Percentiles rank a stretch among this genome's conserved stretches.
Evolutionary conservation across 2,329 filamentous ascomycete species (phyloP).

Genomic region (Aspergillus thermomutatus): DNA sequence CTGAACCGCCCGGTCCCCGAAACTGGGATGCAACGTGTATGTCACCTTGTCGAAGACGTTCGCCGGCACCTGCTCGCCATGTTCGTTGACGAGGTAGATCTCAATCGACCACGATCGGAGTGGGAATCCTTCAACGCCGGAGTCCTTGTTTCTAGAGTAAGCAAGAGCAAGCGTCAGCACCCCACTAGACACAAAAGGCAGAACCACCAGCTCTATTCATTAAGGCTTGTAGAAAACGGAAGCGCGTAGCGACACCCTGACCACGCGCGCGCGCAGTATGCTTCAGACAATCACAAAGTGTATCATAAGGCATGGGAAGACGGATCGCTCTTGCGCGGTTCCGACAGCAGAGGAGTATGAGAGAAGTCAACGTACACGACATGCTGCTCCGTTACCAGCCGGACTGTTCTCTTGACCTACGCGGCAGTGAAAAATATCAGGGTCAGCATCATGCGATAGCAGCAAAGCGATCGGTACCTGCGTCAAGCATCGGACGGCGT

Average conservation of each 20-base stretch:
- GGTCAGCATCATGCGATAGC: conserved; percentile 22
- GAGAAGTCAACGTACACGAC: conserved; percentile 65
- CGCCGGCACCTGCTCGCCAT: conserved; percentile 78
- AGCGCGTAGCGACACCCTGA: not conserved
- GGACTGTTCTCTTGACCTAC: conserved; percentile 78
- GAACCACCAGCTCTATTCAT: not conserved
- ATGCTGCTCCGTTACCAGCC: conserved; percentile 88
- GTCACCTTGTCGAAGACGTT: conserved; percentile 86
- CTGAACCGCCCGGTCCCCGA: conserved; percentile 75
- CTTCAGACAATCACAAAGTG: not conserved
- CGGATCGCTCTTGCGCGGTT: not conserved
- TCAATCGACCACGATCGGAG: conserved; percentile 91
- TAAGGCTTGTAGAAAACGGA: not conserved
- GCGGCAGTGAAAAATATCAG: conserved; percentile 2
- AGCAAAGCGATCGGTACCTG: not conserved
- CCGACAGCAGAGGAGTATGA: conserved; percentile 2
- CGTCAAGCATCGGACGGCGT: conserved; percentile 2
- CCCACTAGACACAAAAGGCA: not conserved
- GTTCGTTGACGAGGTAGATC: conserved; percentile 78
- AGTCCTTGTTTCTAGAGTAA: conserved; percentile 66
- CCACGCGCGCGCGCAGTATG: not conserved
- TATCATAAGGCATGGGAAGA: conserved; percentile 5
- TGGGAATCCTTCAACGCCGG: conserved; percentile 80
- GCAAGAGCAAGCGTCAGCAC: conserved; percentile 11
- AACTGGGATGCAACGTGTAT: conserved; percentile 92